A percentile compares a stretch with the other conserved stretches of the same genome.
Conservation (phyloP, 2,329 filamentous ascomycete genomes). For the Coniochaeta sp. region DNA sequence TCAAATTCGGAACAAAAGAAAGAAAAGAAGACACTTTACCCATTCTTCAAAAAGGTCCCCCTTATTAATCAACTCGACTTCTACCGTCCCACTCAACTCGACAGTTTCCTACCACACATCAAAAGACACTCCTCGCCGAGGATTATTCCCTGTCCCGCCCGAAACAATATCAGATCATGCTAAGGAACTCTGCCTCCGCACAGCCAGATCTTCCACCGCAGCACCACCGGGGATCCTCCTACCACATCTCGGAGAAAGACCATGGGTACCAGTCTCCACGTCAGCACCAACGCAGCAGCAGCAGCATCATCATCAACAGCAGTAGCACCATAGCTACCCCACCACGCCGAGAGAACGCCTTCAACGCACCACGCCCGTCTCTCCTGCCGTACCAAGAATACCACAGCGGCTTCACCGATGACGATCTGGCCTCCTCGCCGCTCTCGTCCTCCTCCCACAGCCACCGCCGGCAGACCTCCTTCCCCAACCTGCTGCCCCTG, state of each 20-base stretch:
- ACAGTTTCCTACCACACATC: neutral
- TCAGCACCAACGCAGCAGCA: constrained; percentile 6
- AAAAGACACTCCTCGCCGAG: neutral
- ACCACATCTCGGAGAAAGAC: neutral
- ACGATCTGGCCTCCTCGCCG: constrained; percentile 11
- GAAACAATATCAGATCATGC: constrained; percentile 1
- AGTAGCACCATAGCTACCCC: constrained; percentile 5
- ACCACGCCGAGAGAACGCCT: neutral
- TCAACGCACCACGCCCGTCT: constrained; percentile 11
- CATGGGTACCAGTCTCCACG: constrained; percentile 13
- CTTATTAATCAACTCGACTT: neutral
- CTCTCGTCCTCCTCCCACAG: constrained; percentile 3
- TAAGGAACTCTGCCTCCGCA: neutral
- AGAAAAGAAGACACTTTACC: neutral
- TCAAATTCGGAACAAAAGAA: no score
- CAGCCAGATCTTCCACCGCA: neutral
- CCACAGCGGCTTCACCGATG: constrained; percentile 22
- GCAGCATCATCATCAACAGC: neutral
- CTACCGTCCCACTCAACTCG: neutral
- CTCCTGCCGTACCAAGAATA: constrained; percentile 22
- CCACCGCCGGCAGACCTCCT: constrained; percentile 27
- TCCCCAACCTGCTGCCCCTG: constrained; percentile 24
- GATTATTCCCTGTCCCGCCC: neutral
- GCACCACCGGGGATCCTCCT: neutral
- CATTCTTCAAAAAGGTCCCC: neutral